These are phyloP conservation scores for Paramecium octaurelia DNA, from an alignment of 73 alveolate genomes.

Conservation along the genomic window DNA sequence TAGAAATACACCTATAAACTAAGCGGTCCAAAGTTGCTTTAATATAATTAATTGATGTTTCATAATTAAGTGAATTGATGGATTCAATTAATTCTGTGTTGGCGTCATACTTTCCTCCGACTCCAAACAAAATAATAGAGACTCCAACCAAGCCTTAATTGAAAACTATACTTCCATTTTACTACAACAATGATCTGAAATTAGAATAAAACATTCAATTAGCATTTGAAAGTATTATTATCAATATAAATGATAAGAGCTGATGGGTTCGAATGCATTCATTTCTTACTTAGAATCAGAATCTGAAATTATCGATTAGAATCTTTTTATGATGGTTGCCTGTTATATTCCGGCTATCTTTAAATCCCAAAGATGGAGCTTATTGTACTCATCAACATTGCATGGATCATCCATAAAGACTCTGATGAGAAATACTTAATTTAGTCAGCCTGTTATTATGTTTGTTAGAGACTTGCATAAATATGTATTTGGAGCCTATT, in stretches of 20 bases:
- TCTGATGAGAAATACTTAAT: not conserved
- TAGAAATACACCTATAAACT: not conserved
- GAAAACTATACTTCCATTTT: not conserved
- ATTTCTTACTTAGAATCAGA: not conserved
- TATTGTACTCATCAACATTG: not conserved
- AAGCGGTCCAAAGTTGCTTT: not conserved
- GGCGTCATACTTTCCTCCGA: not conserved
- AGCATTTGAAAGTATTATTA: not conserved
- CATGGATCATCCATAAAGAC: conserved; percentile 34
- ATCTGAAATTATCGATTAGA: not conserved
- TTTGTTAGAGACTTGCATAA: not conserved
- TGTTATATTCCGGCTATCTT: not conserved
- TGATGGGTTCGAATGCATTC: not conserved
- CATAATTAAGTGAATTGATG: not conserved
- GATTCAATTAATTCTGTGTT: not conserved
- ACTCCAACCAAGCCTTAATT: not conserved
- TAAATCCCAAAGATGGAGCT: not conserved
- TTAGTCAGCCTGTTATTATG: not conserved
- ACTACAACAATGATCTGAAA: not conserved
- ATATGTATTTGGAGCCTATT: conserved; percentile 39
- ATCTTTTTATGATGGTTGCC: not conserved
- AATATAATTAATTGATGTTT: not conserved
- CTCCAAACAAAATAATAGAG: not conserved
- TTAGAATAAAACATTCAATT: not conserved
- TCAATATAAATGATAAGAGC: not conserved